Base-by-base conservation (phyloP, 441 rosid genomes). In the Euphorbia schlechtendalii region DNA sequence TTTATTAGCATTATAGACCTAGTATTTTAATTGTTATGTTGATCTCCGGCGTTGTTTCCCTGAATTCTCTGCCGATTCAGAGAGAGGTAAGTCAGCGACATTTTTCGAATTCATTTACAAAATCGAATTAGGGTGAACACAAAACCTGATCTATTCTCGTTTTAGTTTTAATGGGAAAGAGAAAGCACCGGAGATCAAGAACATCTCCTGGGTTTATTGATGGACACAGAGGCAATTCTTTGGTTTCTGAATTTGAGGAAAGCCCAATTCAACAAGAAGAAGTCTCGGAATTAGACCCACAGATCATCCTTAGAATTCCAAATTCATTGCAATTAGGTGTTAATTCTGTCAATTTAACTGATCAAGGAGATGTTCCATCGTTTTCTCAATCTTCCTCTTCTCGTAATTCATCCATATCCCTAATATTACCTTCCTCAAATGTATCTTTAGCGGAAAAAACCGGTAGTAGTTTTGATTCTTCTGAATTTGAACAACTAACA, bases 151-250 rank as follows among this genome's bases (percentile, higher is more conserved):
- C 41, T 1, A 14, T 15, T 20, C 40, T 67, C 67, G 1, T 0
- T 65, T 58, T 76, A 74, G 86, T 52, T 67, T 14, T 41, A 30
- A 86, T 81, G 92, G 81, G 66, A 57, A 38, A 60, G 11, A 72
- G 57, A 63, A 57, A 56, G 51, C 34, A 45, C 6, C 48, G 59
- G 28, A 59, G 45, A 41, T 60, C 67, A 13, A 67, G 61, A 40
- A 25, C 63, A 51, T 13, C 32, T 63, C 69, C 65, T 6, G 55
- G 66, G 49, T 55, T 59, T 63, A 48, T 32, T 38, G 38, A 63
- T 61, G 57, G 62, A 59, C 63, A 30, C 14, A 30, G 65, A 34
- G 40, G 60, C 40, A 43, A 52, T 25, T 21, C 14, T 17, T 49
- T 24, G 5, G 17, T 13, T 46, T 21, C 60, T n/a, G n/a, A 21